Conservation (phyloP, 345 rosid genomes). For the Salix exigua region DNA sequence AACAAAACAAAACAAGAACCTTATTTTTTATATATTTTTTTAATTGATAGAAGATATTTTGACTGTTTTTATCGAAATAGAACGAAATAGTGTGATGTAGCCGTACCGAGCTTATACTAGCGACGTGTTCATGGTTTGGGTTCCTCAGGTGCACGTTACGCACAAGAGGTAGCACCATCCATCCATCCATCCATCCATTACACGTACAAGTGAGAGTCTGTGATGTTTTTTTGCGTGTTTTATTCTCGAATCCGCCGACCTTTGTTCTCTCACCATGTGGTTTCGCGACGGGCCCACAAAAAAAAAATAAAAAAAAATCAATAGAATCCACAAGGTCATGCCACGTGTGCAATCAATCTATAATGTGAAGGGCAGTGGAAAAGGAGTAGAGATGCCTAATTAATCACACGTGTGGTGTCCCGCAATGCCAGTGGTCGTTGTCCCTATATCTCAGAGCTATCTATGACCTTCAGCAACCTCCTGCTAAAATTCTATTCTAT, state of each 20-base stretch:
- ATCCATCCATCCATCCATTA: neutral
- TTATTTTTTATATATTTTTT: too few relatives aligned
- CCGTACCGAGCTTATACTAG: neutral
- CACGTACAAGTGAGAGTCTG: too few relatives aligned
- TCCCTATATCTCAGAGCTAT: neutral
- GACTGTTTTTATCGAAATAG: rapidly evolving
- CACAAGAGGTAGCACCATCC: neutral
- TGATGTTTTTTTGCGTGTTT: neutral
- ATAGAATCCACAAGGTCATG: neutral
- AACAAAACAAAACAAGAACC: too few relatives aligned
- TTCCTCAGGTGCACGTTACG: constrained; percentile 5
- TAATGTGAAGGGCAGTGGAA: neutral
- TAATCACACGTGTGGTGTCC: constrained; percentile 11
- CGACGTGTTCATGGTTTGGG: neutral
- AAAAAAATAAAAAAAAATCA: neutral
- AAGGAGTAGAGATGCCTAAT: neutral
- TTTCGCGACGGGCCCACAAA: neutral
- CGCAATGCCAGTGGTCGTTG: constrained; percentile 2
- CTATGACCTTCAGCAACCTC: too few relatives aligned
- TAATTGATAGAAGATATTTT: too few relatives aligned
- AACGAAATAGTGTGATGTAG: too few relatives aligned
- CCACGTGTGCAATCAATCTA: neutral
- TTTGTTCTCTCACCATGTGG: neutral
- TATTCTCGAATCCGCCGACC: neutral
- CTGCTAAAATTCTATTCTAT: neutral